A percentile compares a stretch with the other conserved stretches of the same genome.
phyloP scores from a whole-genome alignment of 495 filamentous ascomycete species.

The Neurospora sp. region DNA sequence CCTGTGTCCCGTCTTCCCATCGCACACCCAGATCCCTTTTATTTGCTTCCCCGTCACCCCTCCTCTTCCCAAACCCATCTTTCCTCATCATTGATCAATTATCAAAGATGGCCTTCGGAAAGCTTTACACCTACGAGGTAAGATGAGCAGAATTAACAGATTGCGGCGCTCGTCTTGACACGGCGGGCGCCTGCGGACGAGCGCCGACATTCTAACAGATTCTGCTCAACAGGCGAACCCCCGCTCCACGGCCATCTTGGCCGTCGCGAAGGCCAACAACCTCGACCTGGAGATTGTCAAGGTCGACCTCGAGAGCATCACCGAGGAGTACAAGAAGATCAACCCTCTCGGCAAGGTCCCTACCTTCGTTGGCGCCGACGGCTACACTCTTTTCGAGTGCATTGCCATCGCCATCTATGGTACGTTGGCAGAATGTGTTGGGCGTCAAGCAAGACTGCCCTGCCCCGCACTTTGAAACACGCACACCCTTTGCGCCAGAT shows the following conservation, averaged over 20 bases:
- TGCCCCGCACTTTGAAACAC: conserved; percentile 15
- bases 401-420: conserved; percentile 96
- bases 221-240: conserved; percentile 58
- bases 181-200: not conserved
- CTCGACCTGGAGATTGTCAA: conserved; percentile 79
- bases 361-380: conserved; percentile 85
- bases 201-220: not conserved
- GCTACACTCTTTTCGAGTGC: conserved; percentile 76
- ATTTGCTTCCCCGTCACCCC: conserved; percentile 10
- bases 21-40: conserved; percentile 8
- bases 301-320: conserved; percentile 49
- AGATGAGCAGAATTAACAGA: conserved; percentile 23
- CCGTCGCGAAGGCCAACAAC: conserved; percentile 91
- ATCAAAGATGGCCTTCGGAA: conserved; percentile 83
- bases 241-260: conserved; percentile 77
- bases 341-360: conserved; percentile 86
- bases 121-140: conserved; percentile 84
- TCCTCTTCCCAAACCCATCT: conserved; percentile 10
- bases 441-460: not conserved
- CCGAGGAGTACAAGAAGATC: conserved; percentile 69
- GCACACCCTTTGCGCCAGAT: not conserved
- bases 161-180: conserved; percentile 1
- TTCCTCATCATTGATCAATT: conserved; percentile 6
- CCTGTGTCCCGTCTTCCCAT: conserved; percentile 10
- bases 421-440: conserved; percentile 44